These are phyloP conservation scores for Colletotrichum theobromicola DNA, from an alignment of 2,329 filamentous ascomycete species.

Conservation along the genomic window DNA sequence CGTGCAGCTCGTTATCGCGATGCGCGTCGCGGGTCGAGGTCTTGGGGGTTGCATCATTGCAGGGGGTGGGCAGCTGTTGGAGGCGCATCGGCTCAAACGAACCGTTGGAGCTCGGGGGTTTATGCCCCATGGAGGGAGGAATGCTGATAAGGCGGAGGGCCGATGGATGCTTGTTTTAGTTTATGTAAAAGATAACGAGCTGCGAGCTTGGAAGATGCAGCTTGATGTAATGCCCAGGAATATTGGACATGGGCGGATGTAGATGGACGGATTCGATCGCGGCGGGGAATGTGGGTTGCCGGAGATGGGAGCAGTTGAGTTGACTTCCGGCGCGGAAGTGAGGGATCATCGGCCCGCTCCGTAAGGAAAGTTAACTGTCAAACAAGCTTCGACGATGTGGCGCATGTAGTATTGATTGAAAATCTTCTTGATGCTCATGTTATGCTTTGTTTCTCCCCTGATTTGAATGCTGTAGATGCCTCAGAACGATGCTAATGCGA, in stretches of 20 bases:
- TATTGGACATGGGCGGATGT: neutral
- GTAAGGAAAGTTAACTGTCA: neutral
- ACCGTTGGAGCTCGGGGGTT: constrained; percentile 16
- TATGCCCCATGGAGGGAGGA: neutral
- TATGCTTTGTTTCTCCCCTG: neutral
- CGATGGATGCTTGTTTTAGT: neutral
- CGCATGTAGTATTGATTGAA: neutral
- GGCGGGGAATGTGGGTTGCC: neutral
- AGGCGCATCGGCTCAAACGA: constrained; percentile 5
- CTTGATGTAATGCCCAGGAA: constrained; percentile 8
- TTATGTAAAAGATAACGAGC: neutral
- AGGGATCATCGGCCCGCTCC: neutral
- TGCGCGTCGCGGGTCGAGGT: neutral
- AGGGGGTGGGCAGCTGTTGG: neutral
- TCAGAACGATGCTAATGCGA: neutral
- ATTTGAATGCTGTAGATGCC: neutral
- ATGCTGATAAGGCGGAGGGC: constrained; percentile 15
- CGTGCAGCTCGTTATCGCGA: neutral
- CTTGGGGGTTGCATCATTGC: neutral
- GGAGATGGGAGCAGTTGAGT: neutral
- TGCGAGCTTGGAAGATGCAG: neutral
- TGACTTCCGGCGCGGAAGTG: neutral
- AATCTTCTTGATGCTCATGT: neutral
- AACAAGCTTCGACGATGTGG: neutral
- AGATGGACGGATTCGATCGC: neutral